These are phyloP conservation scores for Citrus hindsii DNA, from an alignment of 345 rosid genomes.

Conservation along the genomic window DNA sequence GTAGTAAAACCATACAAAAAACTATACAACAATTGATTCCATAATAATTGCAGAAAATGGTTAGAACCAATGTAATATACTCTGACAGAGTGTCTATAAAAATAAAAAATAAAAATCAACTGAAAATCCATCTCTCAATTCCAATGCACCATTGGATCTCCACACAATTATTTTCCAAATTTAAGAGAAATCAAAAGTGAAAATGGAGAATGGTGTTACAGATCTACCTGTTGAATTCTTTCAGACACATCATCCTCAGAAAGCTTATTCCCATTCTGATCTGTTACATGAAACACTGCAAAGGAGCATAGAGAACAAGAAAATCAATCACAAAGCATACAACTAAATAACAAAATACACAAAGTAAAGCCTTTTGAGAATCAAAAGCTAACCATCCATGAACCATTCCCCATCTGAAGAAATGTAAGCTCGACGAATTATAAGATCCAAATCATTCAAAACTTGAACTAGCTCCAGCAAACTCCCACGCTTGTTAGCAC, in stretches of 20 bases:
- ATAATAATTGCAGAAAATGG: not conserved
- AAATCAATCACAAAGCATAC: constrained; percentile 8
- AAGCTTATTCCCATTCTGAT: constrained; percentile 64
- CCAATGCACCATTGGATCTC: not conserved
- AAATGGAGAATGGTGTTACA: constrained; percentile 8
- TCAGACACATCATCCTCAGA: constrained; percentile 61
- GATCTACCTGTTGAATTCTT: constrained; percentile 70
- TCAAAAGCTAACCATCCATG: constrained; percentile 66
- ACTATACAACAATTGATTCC: not conserved
- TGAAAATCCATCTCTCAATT: not conserved
- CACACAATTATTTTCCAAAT: not conserved
- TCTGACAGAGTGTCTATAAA: not conserved
- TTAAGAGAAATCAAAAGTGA: not conserved
- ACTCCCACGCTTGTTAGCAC: constrained; percentile 78
- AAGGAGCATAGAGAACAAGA: constrained; percentile 9
- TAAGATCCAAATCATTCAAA: constrained; percentile 67
- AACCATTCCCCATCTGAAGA: constrained; percentile 90
- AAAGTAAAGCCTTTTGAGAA: not conserved
- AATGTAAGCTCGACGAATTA: constrained; percentile 73
- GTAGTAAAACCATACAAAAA: not conserved
- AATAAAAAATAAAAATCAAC: not conserved
- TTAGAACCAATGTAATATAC: not conserved
- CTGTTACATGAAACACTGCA: constrained; percentile 76
- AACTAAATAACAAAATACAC: not conserved
- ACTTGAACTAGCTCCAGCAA: constrained; percentile 83